Base-by-base conservation (phyloP, 2,329 filamentous ascomycete genomes). In the Colletotrichum australisinense region DNA sequence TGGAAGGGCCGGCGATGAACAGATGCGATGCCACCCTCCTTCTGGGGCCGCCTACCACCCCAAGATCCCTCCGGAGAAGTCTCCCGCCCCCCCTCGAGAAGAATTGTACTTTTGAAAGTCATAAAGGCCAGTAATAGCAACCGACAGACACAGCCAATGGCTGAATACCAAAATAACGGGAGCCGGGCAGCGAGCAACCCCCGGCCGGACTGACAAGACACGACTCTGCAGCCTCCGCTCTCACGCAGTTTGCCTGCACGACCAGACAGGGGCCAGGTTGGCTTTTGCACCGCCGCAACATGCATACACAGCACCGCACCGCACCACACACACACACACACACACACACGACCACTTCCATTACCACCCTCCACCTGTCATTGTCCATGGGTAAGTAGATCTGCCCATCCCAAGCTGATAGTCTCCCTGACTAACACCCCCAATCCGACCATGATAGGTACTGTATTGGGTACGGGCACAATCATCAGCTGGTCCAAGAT, bases 271-370 rank as follows among this genome's bases (percentile, higher is more conserved):
- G 67, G 30, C 32, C 28, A 32, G 24, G 35, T 65, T 66, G 63
- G 46, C 30, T 63, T 65, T 62, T 73, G 73, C 73, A 74, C 68
- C 72, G 72, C 72, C 72, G 72, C 72, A 72, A 53, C 57, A 67
- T 55, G 28, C 46, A 53, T 53, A 63, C 62, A 53, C 60, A 46
- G 58, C 65, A 72, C 67, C 46, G 67, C 71, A 67, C 11, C 46
- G 28, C 65, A 67, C 60, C 26, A 38, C 56, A 53, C 63, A 52
- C 32, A 26, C 26, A 38, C 56, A 53, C 63, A 52, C 32, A 26
- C 26, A 56, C 64, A 63, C 49, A 46, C 49, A 49, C 49, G 63
- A 38, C 57, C 46, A 60, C 64, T 62, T 57, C 57, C 56, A 57
- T 35, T 32, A 58, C 35, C 56, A 57, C 58, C 58, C 49, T 46